These are phyloP conservation scores for Alternaria conjuncta DNA, from an alignment of 2,329 filamentous ascomycete species.

Conservation along the genomic window DNA sequence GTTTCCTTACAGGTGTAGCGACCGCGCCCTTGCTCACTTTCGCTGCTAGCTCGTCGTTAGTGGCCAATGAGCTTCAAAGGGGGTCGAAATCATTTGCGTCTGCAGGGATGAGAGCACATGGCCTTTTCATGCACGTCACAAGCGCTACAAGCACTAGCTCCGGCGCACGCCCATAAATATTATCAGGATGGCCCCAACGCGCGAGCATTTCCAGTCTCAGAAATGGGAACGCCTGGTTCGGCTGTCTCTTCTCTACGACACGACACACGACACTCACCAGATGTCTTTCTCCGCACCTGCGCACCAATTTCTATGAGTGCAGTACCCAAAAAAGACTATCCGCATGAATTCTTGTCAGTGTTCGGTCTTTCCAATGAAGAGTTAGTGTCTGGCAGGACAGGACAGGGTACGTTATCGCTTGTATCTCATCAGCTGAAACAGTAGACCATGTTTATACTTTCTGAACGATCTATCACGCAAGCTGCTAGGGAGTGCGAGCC, in stretches of 20 bases:
- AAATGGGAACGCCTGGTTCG: neutral
- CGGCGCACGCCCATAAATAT: constrained; percentile 12
- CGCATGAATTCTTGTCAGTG: neutral
- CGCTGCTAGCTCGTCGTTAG: constrained; percentile 2
- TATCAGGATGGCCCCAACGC: neutral
- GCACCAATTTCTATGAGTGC: neutral
- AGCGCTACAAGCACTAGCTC: constrained; percentile 13
- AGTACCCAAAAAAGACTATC: neutral
- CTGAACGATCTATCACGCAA: neutral
- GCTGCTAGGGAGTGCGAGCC: neutral
- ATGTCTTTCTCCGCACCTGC: neutral
- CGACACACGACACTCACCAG: neutral
- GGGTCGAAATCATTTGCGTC: neutral
- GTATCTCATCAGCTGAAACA: neutral
- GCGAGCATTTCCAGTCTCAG: neutral
- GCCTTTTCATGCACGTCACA: constrained; percentile 23
- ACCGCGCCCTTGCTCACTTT: constrained; percentile 3
- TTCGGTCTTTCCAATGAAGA: neutral
- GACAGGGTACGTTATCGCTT: neutral
- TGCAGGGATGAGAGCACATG: neutral
- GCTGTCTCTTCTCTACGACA: neutral
- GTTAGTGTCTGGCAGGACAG: neutral
- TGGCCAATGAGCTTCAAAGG: neutral
- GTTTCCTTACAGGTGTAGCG: constrained; percentile 4
- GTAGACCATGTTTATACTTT: neutral